Evolutionary conservation across 2,329 filamentous ascomycete genomes (phyloP), one percentile per base, ranked within the genome.

Genomic region (Rasamsonia emersonii): DNA sequence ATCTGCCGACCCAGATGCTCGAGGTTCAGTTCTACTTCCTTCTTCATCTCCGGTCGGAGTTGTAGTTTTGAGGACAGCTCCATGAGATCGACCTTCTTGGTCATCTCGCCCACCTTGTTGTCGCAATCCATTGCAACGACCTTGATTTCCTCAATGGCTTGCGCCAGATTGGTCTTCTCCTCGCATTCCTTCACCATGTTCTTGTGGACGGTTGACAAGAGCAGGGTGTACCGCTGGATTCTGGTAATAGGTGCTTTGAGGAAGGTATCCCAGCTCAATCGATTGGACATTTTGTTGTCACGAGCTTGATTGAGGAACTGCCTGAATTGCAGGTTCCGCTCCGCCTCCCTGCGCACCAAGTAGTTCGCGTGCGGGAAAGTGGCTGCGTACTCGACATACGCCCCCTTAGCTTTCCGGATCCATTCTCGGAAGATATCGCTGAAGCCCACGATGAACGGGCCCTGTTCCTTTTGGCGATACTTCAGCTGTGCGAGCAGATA

Each of bases 361-460:
- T 84, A 88, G 21, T 78, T 79, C 1, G 91, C 89, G 37, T 80
- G 77, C 1, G 89, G 89, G 46, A 91, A 96, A 0, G 79, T 79
- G 1, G 82, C 79, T 23, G 89, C 89, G 56, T 96, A 98, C 37
- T 93, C 86, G 39, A 95, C 78, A 54, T 96, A 98, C 8, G 85
- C 81, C 2, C 73, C 67, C 56, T 81, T 86, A 18, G 91, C 91
- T 58, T 95, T 96, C 41, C 91, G 77, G 40, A 96, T 94, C 91
- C 91, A 98, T 62, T 98, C 91, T 37, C 91, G 73, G 67, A 98
- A 96, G 30, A 98, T 85, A 51, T 96, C 91, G 53, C 88, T 95
- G 61, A 95, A 95, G 3, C 91, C 91, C 9, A 75, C 70, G 37
- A 98, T 80, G 78, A 86, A 98, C 0, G 91, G 91, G 0, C 91